A percentile compares a stretch with the other conserved stretches of the same genome.
phyloP scores from a whole-genome alignment of 805 yeast genomes.

The Candida andamanensis region DNA sequence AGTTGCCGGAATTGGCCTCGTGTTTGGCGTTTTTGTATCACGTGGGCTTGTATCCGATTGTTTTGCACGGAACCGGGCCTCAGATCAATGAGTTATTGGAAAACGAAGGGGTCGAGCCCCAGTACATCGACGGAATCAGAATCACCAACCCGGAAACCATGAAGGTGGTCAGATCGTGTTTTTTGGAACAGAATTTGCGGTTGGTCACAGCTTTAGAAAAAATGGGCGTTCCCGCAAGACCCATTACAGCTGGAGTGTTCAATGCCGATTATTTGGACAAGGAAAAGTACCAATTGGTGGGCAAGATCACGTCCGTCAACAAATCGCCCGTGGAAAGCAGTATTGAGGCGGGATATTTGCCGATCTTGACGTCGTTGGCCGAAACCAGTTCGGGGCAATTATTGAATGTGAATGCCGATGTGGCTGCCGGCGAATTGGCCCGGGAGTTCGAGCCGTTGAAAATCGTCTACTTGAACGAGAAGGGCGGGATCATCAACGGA shows the following conservation, averaged over 20 bases:
- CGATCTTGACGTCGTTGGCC: slow-evolving; percentile 92
- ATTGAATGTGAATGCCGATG: slow-evolving; percentile 96
- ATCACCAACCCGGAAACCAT: slow-evolving; percentile 92
- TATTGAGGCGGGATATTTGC: slow-evolving; percentile 93
- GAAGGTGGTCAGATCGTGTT: slow-evolving; percentile 93
- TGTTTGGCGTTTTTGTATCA: slow-evolving; percentile 95
- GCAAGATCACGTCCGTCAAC: slow-evolving; percentile 80
- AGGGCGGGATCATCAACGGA: slow-evolving; percentile 95
- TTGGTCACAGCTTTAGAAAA: slow-evolving; percentile 93
- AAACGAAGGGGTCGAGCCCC: slow-evolving; percentile 92
- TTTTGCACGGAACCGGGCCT: slow-evolving; percentile 98
- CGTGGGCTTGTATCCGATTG: slow-evolving; percentile 95
- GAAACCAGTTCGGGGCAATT: slow-evolving; percentile 97
- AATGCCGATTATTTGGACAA: slow-evolving; percentile 87
- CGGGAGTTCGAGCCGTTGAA: slow-evolving; percentile 95
- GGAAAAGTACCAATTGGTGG: slow-evolving; percentile 88
- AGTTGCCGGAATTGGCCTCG: slow-evolving; percentile 87
- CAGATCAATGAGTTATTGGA: slow-evolving; percentile 94
- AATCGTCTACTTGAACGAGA: slow-evolving; percentile 93
- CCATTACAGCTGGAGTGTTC: slow-evolving; percentile 97
- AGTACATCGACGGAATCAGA: slow-evolving; percentile 93
- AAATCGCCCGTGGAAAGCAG: slow-evolving; percentile 87
- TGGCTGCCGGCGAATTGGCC: slow-evolving; percentile 97
- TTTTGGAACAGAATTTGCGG: slow-evolving; percentile 90
- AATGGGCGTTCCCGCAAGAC: slow-evolving; percentile 97